Conservation (phyloP, 768 basidiomycete genomes). For the Mycena venus region DNA sequence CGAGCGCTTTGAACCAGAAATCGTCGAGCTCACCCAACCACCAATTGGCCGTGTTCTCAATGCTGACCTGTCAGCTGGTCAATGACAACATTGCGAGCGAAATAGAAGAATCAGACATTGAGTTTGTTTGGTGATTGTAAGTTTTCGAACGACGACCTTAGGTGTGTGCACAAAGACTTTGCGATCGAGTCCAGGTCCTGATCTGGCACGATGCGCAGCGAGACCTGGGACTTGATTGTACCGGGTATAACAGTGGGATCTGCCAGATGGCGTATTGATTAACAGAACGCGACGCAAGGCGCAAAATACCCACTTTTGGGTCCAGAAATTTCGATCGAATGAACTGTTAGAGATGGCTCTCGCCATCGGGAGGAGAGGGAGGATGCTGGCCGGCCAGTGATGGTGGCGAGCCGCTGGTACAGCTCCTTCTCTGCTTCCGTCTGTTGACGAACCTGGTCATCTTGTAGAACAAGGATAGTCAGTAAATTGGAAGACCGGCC, state of each 20-base stretch:
- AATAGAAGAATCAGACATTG: slow-evolving; percentile 59
- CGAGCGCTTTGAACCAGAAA: slow-evolving; percentile 89
- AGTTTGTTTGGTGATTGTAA: slow-evolving; percentile 80
- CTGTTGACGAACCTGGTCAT: slow-evolving; percentile 81
- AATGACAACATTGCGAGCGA: not conserved
- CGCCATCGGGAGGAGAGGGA: slow-evolving; percentile 87
- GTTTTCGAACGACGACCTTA: slow-evolving; percentile 68
- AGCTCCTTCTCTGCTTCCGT: slow-evolving; percentile 75
- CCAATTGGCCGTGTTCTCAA: slow-evolving; percentile 93
- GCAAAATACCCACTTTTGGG: slow-evolving; percentile 72
- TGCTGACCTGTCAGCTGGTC: slow-evolving; percentile 66
- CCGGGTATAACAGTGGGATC: slow-evolving; percentile 93
- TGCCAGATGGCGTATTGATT: slow-evolving; percentile 37
- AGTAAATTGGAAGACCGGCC: not conserved
- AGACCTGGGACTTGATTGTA: slow-evolving; percentile 86
- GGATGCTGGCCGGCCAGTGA: slow-evolving; percentile 77
- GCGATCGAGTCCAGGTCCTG: slow-evolving; percentile 84
- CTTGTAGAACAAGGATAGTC: slow-evolving; percentile 49
- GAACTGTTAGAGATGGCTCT: slow-evolving; percentile 91
- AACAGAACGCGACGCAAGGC: not conserved
- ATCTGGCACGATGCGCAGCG: slow-evolving; percentile 94
- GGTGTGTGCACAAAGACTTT: slow-evolving; percentile 67
- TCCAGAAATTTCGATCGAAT: slow-evolving; percentile 87
- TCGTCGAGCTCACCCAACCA: slow-evolving; percentile 93
- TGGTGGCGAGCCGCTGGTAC: slow-evolving; percentile 76